Percentiles rank a stretch among this genome's conserved stretches.
phyloP scores from a whole-genome alignment of 148 eudicot species.

The Rhododendron williamsianum region DNA sequence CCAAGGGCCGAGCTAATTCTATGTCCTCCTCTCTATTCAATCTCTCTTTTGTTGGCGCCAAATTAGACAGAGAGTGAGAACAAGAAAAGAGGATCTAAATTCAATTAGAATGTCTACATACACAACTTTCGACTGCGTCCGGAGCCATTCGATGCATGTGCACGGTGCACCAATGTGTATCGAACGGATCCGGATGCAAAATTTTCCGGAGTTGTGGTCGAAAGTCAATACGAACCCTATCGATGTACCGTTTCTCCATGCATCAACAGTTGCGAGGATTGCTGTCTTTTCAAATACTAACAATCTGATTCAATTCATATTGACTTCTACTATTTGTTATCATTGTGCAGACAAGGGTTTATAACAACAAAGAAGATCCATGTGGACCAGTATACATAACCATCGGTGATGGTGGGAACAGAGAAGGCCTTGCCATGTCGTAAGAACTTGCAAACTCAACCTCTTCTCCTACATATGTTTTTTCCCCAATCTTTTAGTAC shows the following conservation, averaged over 20 bases:
- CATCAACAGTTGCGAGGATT: background rate
- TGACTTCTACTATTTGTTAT: background rate
- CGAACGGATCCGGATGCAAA: no score
- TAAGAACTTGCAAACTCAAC: slow-evolving; percentile 23
- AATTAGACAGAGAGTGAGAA: background rate
- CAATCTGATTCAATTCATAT: background rate
- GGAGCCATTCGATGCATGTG: no score
- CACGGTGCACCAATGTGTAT: no score
- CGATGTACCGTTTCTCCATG: background rate
- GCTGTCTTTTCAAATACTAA: background rate
- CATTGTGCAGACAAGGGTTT: slow-evolving; percentile 6
- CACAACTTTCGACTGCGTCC: no score
- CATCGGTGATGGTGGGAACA: slow-evolving; percentile 84
- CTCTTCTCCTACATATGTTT: background rate
- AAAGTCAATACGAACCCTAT: background rate
- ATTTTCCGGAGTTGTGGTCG: no score
- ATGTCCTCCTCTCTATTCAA: no score
- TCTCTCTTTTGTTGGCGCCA: no score
- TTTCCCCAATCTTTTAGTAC: background rate
- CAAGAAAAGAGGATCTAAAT: background rate
- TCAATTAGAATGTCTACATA: no score
- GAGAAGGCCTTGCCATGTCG: slow-evolving; percentile 71
- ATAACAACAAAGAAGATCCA: slow-evolving; percentile 51
- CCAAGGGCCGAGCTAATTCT: no score
- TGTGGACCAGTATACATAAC: slow-evolving; percentile 82